Evolutionary conservation across 768 basidiomycete genomes (phyloP), one percentile per base, ranked within the genome.

Genomic region (Gautieria morchelliformis): DNA sequence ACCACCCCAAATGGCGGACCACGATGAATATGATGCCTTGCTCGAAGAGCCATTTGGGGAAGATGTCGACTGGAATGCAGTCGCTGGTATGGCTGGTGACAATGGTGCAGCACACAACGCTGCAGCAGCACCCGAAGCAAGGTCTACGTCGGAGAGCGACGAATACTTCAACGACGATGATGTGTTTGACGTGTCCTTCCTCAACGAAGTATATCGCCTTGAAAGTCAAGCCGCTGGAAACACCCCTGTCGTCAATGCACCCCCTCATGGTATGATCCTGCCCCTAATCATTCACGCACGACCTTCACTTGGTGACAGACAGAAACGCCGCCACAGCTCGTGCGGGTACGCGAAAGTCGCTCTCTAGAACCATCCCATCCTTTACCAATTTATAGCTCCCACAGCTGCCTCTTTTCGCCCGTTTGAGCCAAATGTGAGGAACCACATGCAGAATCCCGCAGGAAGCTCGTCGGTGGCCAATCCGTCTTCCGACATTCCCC

Each of bases 21-120:
- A 46, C 32, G 56, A 57, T 35, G 56, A 57, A 37, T 57, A 30
- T 33, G 56, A 57, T 50, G 56, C 56, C 11, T 32, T 57, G 12
- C 30, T 57, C 1, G 56, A 57, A 37, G 56, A 50, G n/a, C 56
- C 56, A 1, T 49, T 57, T 42, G 56, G 46, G 27, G 46, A 57
- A 20, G 56, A 49, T 40, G 46, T 57, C 5, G 56, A 57, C 35
- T 57, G 56, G 56, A 24, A 46, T 30, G 32, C 56, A 27, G 35
- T 57, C 20, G 56, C 49, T 14, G 51, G 17, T 17, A 35, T 52
- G 51, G 35, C 51, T 22, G 17, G 14, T 7, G 27, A 5, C 27
- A 27, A 27, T 27, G 5, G 17, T 37, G 14, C 37, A 52, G 24
- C 5, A 7, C 33, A 15, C 15, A 15, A 15, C 19, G 7, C 56